Evolutionary conservation across 106 monocot species (phyloP), one percentile per base, ranked within the genome.

Genomic region (Acorus gramineus): DNA sequence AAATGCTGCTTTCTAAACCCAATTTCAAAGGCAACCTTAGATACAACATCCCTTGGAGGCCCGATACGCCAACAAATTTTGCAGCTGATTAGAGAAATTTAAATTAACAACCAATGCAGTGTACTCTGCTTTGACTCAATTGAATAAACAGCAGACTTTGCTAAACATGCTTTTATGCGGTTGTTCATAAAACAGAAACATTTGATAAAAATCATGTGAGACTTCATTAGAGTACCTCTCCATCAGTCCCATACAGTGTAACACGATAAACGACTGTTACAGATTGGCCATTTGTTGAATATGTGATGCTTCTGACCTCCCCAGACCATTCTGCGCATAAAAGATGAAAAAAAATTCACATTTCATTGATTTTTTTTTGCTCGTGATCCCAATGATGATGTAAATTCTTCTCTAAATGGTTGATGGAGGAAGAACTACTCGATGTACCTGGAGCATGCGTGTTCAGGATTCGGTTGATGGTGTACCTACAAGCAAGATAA

Each of bases 231-330:
- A 62, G 5, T 96, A 98, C 96, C 96, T 99, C 98, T 50, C 89
- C 87, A 82, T 99, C 98, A 62, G 88, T 89, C 8, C 92, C 98
- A 76, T 89, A 80, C 7, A 99, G 81, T 47, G 92, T 99, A 11
- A 99, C 92, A 48, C 92, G 85, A 59, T 99, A 99, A 50, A 99
- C 79, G 71, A 99, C 88, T n/a, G 98, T 78, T 6, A 99, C 98
- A 11, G 92, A 70, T 66, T 99, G 86, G 8, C 88, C 88, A 77
- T 99, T 92, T 71, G 92, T 72, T 11, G 98, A 88, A 73, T 99
- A 99, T 49, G 72, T 73, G 62, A 99, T 86, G 67, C 14, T 92
- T 63, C 85, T 78, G 47, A 99, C 76, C 63, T 99, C 88, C 58
- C 92, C 92, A 68, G 98, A 99, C 98, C 92, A 99, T 74, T 99